Conservation (phyloP, 2,329 filamentous ascomycete species). For the Fusarium avenaceum region DNA sequence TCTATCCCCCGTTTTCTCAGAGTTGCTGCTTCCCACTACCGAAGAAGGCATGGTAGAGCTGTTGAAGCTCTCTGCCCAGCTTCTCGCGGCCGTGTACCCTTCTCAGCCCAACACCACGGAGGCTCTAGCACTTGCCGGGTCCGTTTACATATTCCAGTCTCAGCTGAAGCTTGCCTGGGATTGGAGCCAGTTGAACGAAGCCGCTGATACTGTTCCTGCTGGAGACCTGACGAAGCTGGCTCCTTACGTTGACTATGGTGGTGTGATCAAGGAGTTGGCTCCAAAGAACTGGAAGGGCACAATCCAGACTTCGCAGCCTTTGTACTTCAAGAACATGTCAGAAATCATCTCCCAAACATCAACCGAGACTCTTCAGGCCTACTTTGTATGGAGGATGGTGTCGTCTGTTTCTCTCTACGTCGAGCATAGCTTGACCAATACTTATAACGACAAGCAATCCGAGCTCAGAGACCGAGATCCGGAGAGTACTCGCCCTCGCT, state of each 20-base stretch:
- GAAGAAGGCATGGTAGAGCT: conserved; percentile 2
- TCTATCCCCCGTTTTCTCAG: not conserved
- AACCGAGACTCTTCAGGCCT: conserved; percentile 70
- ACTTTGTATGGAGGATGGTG: conserved; percentile 74
- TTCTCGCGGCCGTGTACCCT: conserved; percentile 27
- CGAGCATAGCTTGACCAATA: conserved; percentile 70
- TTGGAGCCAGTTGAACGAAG: conserved; percentile 1
- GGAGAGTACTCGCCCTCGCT: conserved; percentile 18
- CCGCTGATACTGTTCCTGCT: not conserved
- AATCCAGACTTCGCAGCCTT: not conserved
- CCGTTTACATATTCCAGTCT: not conserved
- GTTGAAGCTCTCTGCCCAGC: conserved; percentile 7
- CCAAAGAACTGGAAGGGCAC: conserved; percentile 19
- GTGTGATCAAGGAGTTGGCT: conserved; percentile 21
- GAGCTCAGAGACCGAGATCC: conserved; percentile 65
- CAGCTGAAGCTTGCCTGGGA: not conserved
- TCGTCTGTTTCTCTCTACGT: conserved; percentile 65
- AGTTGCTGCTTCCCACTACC: not conserved
- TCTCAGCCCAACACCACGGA: conserved; percentile 13
- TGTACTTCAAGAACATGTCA: conserved; percentile 6
- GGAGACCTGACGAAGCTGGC: conserved; percentile 10
- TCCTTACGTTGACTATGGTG: conserved; percentile 26
- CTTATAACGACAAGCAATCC: conserved; percentile 72
- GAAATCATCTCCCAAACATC: conserved; percentile 56
- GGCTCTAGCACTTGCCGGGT: not conserved